Evolutionary conservation across 345 rosid genomes (phyloP), one percentile per base, ranked within the genome.

Genomic region (Gossypium ekmanianum): DNA sequence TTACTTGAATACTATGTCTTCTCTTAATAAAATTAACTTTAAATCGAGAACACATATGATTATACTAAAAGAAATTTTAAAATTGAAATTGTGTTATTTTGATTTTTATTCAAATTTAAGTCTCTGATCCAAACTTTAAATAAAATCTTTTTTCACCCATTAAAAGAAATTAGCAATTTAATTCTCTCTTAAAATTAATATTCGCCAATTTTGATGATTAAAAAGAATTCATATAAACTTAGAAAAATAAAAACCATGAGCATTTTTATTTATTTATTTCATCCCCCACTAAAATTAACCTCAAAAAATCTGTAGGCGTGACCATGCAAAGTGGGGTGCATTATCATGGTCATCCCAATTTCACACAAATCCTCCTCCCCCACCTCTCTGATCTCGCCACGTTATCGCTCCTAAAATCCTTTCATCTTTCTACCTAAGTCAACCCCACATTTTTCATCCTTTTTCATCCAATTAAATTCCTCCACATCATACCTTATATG

Each of bases 261-360:
- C 56, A 51, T n/a, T 16, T 12, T 51, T 51, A 16, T 34, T 34
- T 34, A 34, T 34, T 34, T 34, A 34, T 45, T 54, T 54, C n/a
- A n/a, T 54, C 58, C 76, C 80, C 79, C 80, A 85, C 85, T 81
- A 86, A 85, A 73, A 66, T 83, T 69, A 77, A 82, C 82, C 80
- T 86, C 88, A 88, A 87, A 88, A 92, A 87, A 84, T 83, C 83
- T 84, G 1, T 80, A 84, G 97, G 97, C 97, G 92, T 94, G 98
- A 87, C 86, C 82, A 54, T 74, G 80, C 67, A 81, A 81, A 92
- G 97, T 92, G 95, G 98, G 94, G 88, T 78, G 94, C 97, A 87
- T 83, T 75, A 94, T 94, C 94, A 92, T 89, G 63, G 81, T 78
- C 61, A 79, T 73, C 72, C 86, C 88, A 81, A 79, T 72, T 76